Evolutionary conservation across 2,329 filamentous ascomycete genomes (phyloP).

Genomic region (Botrytis porri): DNA sequence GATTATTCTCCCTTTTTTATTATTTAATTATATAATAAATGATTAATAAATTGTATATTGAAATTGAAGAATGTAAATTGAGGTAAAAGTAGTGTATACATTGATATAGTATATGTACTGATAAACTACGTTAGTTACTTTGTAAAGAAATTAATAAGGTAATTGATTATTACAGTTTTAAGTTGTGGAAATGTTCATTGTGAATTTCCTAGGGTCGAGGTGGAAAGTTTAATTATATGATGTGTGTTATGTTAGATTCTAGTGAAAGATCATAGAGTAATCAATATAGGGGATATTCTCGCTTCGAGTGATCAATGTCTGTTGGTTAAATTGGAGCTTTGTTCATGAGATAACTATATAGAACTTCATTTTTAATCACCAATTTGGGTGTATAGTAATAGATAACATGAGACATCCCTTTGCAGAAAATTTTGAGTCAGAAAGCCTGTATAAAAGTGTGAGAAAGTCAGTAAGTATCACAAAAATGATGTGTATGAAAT

Average conservation of each 20-base stretch:
- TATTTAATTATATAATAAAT: too few relatives aligned
- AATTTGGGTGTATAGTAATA: background rate
- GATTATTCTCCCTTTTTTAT: too few relatives aligned
- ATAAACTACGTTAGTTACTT: too few relatives aligned
- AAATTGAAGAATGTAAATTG: too few relatives aligned
- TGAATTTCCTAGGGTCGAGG: background rate
- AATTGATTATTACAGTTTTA: rapidly evolving
- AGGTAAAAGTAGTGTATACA: too few relatives aligned
- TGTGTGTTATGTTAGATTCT: background rate
- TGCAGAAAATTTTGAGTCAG: too few relatives aligned
- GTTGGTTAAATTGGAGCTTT: too few relatives aligned
- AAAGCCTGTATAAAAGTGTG: rapidly evolving
- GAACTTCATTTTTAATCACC: background rate
- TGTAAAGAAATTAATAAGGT: too few relatives aligned
- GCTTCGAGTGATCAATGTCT: background rate
- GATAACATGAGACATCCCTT: rapidly evolving
- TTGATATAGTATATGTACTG: too few relatives aligned
- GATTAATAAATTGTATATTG: too few relatives aligned
- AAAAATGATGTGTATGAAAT: rapidly evolving
- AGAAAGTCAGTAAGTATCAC: background rate
- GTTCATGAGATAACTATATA: background rate
- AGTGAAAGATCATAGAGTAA: background rate
- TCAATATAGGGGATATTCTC: background rate
- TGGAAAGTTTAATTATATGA: background rate
- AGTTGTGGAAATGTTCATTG: too few relatives aligned